Evolutionary conservation across 2,329 filamentous ascomycete genomes (phyloP), one percentile per base, ranked within the genome.

Genomic region (Coniosporium tulheliwenetii): DNA sequence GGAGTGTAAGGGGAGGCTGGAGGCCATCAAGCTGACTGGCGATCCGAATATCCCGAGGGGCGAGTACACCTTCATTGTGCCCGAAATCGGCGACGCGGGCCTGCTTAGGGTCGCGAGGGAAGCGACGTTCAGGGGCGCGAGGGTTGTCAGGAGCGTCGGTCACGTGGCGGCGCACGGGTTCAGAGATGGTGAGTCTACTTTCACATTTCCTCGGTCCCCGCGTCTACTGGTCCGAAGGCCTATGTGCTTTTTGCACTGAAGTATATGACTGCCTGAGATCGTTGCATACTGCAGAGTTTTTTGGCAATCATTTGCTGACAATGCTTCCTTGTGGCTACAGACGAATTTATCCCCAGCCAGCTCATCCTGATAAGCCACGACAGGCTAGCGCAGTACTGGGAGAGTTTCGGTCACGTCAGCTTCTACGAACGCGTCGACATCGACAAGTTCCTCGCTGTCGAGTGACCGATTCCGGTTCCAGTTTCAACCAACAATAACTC

Each of bases 11-110:
- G 85, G 85, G 4, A 69, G 77, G 1, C 59, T 96, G 3, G 78
- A 87, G 56, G 89, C 82, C 0, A 77, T 95, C 53, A 96, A 96
- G 57, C 64, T 98, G 30, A 96, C 89, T 0, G 89, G 89, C 1
- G 89, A 98, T 52, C 77, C 81, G 0, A 93, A 95, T 48, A 77
- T 96, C 10, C 89, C 89, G 0, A 72, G 87, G 8, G 89, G 87
- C 8, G 81, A 95, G 57, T 76, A 79, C 49, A 85, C 82, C 0
- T 95, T 93, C 55, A 70, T 84, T 3, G 81, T 78, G 0, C 74
- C 85, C 5, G 85, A 95, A 49, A 74, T 96, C 31, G 79, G 82
- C 0, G 66, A 71, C 0, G 61, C 54, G 0, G 85, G 84, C 0
- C 68, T 80, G 15, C 60, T 89, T 1, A 66, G 77, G 0, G 63